Percentiles rank a stretch among this genome's conserved stretches.
Conservation (phyloP, 2,329 filamentous ascomycete genomes). For the Microcyclospora tardicrescens region DNA sequence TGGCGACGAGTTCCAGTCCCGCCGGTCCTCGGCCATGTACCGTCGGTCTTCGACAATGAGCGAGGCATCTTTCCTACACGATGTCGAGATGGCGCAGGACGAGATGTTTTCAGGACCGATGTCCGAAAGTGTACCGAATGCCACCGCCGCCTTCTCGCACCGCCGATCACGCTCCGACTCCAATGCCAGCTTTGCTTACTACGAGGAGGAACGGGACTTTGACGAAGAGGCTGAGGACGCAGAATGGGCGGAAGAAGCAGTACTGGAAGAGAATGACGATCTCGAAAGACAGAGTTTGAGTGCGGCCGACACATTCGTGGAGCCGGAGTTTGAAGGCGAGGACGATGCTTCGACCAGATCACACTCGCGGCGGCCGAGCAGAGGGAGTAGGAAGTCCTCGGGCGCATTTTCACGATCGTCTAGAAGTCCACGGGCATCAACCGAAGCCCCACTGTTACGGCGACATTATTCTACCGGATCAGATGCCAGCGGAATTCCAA, state of each 20-base stretch:
- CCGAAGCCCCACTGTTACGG: conserved; percentile 51
- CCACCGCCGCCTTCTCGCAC: conserved; percentile 81
- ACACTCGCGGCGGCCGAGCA: conserved; percentile 16
- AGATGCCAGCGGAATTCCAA: conserved; percentile 47
- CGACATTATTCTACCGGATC: conserved; percentile 59
- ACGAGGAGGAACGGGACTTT: conserved; percentile 55
- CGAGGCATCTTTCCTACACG: conserved; percentile 57
- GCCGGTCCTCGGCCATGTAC: conserved; percentile 32
- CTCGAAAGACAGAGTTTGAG: conserved; percentile 29
- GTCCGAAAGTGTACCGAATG: conserved; percentile 90
- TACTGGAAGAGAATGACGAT: conserved; percentile 33
- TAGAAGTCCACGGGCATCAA: conserved; percentile 42
- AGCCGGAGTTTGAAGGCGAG: conserved; percentile 22
- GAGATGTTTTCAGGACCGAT: conserved; percentile 90
- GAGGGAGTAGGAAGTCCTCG: conserved; percentile 49
- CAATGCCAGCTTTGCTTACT: conserved; percentile 78
- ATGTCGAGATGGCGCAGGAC: conserved; percentile 97
- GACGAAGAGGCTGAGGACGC: conserved; percentile 14
- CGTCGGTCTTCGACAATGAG: conserved; percentile 57
- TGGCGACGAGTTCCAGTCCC: background rate
- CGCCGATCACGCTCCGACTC: conserved; percentile 71
- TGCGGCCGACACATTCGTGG: conserved; percentile 20
- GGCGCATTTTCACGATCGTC: conserved; percentile 21
- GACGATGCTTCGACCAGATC: conserved; percentile 6
- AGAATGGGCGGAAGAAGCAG: conserved; percentile 35